phyloP scores from a whole-genome alignment of 2,329 filamentous ascomycete species.

The Phialemoniopsis sp. region DNA sequence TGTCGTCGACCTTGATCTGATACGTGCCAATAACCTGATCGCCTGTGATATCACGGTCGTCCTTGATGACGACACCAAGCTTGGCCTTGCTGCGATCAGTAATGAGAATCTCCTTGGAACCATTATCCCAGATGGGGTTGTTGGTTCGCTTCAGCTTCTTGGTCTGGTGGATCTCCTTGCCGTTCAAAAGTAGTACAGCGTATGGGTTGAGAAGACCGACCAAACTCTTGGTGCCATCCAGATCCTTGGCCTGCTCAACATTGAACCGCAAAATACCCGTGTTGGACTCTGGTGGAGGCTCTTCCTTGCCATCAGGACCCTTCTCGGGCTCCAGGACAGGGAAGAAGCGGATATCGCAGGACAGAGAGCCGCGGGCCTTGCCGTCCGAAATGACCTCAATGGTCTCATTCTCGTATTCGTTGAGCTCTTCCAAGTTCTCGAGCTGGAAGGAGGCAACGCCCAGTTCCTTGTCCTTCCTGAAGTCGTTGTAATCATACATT shows the following conservation, averaged over 20 bases:
- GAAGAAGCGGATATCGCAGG: conserved; percentile 89
- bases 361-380: conserved; percentile 74
- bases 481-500: conserved; percentile 90
- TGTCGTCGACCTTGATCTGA: conserved; percentile 91
- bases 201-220: conserved; percentile 91
- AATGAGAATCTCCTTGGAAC: conserved; percentile 89
- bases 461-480: conserved; percentile 93
- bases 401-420: conserved; percentile 77
- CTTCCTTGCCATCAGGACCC: conserved; percentile 70
- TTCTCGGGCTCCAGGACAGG: conserved; percentile 75
- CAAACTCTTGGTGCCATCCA: conserved; percentile 88
- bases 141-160: conserved; percentile 96
- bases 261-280: conserved; percentile 93
- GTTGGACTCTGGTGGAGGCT: conserved; percentile 82
- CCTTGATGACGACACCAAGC: conserved; percentile 89
- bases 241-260: conserved; percentile 92
- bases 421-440: conserved; percentile 73
- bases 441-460: conserved; percentile 82
- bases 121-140: conserved; percentile 93
- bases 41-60: conserved; percentile 79
- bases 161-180: conserved; percentile 83
- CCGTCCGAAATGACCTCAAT: conserved; percentile 83
- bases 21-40: conserved; percentile 89
- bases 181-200: conserved; percentile 81
- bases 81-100: conserved; percentile 89